These are phyloP conservation scores for Ustilago hordei DNA, from an alignment of 1,284 basidiomycete species.

Conservation along the genomic window DNA sequence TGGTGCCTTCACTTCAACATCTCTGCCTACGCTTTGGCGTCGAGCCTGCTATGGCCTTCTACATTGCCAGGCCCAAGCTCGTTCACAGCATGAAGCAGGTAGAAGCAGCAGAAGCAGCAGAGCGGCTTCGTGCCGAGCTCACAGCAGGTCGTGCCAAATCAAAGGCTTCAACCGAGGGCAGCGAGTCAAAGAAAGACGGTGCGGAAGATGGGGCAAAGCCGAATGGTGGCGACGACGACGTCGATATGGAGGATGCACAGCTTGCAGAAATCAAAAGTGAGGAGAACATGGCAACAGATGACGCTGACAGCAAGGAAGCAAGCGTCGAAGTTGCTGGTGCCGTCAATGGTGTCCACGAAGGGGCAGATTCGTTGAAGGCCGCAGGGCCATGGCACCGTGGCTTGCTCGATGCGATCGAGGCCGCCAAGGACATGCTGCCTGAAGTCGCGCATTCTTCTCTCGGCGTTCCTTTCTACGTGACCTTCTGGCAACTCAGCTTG, in stretches of 20 bases:
- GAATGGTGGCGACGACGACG: slow-evolving; percentile 31
- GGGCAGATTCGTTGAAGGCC: not conserved
- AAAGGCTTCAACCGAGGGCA: slow-evolving; percentile 21
- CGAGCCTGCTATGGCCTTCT: slow-evolving; percentile 65
- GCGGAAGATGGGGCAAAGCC: not conserved
- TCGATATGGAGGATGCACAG: slow-evolving; percentile 38
- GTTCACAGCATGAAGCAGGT: slow-evolving; percentile 52
- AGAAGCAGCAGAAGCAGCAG: slow-evolving; percentile 49
- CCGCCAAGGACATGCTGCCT: slow-evolving; percentile 52
- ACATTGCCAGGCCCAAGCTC: slow-evolving; percentile 62
- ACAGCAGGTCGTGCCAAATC: slow-evolving; percentile 47
- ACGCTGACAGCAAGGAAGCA: not conserved
- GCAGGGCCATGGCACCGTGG: slow-evolving; percentile 57
- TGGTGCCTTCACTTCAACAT: slow-evolving; percentile 53
- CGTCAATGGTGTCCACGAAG: not conserved
- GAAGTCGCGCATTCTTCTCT: slow-evolving; percentile 43
- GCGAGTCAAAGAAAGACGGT: not conserved
- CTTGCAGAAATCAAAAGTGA: slow-evolving; percentile 5
- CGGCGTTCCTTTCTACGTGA: slow-evolving; percentile 64
- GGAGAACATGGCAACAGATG: slow-evolving; percentile 1
- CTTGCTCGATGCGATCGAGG: slow-evolving; percentile 53
- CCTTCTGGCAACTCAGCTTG: slow-evolving; percentile 68
- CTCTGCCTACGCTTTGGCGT: slow-evolving; percentile 62
- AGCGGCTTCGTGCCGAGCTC: slow-evolving; percentile 51
- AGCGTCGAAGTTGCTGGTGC: not conserved